Percentiles rank a stretch among this genome's conserved stretches.
Conservation (phyloP, 2,329 filamentous ascomycete genomes). For the Talaromyces sp. region DNA sequence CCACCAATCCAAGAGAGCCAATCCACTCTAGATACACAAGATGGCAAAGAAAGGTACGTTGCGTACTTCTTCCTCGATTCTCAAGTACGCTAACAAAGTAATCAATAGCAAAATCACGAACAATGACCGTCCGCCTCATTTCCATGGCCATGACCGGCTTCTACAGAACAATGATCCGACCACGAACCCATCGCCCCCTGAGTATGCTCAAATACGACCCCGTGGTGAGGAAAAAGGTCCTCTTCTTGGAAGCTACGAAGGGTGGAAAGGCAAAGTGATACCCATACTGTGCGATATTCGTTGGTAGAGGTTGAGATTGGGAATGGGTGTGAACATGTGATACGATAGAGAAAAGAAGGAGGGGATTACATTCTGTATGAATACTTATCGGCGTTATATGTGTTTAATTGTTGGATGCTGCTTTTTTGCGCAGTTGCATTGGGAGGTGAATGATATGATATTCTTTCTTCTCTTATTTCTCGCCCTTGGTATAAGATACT, state of each 20-base stretch:
- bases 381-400: neutral
- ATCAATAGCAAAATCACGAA: conserved; percentile 77
- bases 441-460: conserved; percentile 9
- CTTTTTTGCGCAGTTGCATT: conserved; percentile 4
- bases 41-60: conserved; percentile 19
- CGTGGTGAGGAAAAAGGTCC: conserved; percentile 90
- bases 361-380: neutral
- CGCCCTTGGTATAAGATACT: neutral
- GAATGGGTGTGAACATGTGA: neutral
- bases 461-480: neutral
- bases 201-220: conserved; percentile 99
- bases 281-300: neutral
- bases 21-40: neutral
- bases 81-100: neutral
- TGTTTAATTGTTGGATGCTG: neutral
- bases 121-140: conserved; percentile 87
- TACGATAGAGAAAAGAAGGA: neutral
- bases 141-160: conserved; percentile 99
- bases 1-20: neutral
- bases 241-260: conserved; percentile 92
- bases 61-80: neutral
- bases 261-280: conserved; percentile 56
- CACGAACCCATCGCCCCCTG: conserved; percentile 75
- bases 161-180: conserved; percentile 87
- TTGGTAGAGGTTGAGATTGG: neutral